Base-by-base conservation (phyloP, 2,329 filamentous ascomycete genomes). In the Phyllosticta paracitricarpa region DNA sequence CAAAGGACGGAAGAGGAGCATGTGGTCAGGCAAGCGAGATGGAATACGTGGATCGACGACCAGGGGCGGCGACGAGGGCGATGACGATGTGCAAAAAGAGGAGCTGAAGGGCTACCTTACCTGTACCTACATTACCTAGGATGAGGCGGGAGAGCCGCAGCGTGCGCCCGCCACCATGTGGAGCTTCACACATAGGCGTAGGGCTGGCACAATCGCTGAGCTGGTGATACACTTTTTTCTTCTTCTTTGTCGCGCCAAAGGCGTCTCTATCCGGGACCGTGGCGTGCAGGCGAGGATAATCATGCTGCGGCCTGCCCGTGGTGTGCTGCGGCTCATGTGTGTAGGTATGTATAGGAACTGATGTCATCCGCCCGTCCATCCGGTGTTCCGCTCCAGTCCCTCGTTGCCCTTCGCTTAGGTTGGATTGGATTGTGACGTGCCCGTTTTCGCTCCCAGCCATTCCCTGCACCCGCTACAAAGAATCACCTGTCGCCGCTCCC, bases 351-450 rank as follows among this genome's bases (percentile, higher is more conserved):
- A 30, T 30, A 30, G 28, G 9, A 48, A 17, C 40, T 48, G 40
- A 48, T 48, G 40, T 48, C 40, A 48, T 48, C 10, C 30, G 6
- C 30, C 33, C 14, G 24, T 26, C 57, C 40, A 6, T 52, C n/a
- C 52, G 35, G 30, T 51, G 14, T 48, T 40, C 30, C 22, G 22
- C 22, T 30, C 1, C 22, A 19, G 14, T 40, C 10, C 5, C 3
- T 3, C 12, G 26, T 19, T 19, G 58, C 8, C 8, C 12, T 2
- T 60, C 55, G 54, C 30, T 22, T 22, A 2, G 19, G 2, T 22
- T 60, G 35, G 40, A 60, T 52, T 56, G 53, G 30, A 56, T 53
- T 25, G 58, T 56, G 58, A 59, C 12, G 58, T 48, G 17, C 40
- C 40, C 5, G n/a, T 17, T n/a, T 48, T 17, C 40, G 40, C 40